Conservation (phyloP, 2,329 filamentous ascomycete species). For the Diaporthe caulivora region DNA sequence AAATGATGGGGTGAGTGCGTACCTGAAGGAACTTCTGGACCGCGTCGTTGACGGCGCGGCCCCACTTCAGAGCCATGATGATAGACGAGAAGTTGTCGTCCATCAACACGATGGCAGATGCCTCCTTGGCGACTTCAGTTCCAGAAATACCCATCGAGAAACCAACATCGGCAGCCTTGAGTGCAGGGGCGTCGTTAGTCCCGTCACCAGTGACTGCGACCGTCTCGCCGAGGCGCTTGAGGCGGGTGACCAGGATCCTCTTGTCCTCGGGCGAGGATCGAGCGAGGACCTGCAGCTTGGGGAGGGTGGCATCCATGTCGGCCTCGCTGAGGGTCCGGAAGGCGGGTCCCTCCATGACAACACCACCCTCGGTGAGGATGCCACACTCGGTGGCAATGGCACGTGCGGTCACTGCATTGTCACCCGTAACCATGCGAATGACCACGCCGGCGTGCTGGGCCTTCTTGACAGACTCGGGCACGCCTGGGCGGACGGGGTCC, state of each 20-base stretch:
- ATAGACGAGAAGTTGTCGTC: slow-evolving; percentile 77
- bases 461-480: slow-evolving; percentile 71
- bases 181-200: slow-evolving; percentile 74
- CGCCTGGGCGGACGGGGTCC: slow-evolving; percentile 74
- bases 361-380: slow-evolving; percentile 66
- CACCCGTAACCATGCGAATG: slow-evolving; percentile 74
- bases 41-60: slow-evolving; percentile 76
- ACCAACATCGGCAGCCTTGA: slow-evolving; percentile 75
- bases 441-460: slow-evolving; percentile 75
- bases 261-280: slow-evolving; percentile 73
- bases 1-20: slow-evolving; percentile 18
- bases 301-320: slow-evolving; percentile 66
- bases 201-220: slow-evolving; percentile 76
- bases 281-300: slow-evolving; percentile 66
- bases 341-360: slow-evolving; percentile 75
- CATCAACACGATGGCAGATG: slow-evolving; percentile 75
- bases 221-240: slow-evolving; percentile 68
- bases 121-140: slow-evolving; percentile 77
- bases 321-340: slow-evolving; percentile 69
- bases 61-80: slow-evolving; percentile 76
- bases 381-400: slow-evolving; percentile 76
- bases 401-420: slow-evolving; percentile 70
- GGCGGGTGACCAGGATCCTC: slow-evolving; percentile 64
- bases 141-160: slow-evolving; percentile 78
- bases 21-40: slow-evolving; percentile 76